Conservation (phyloP, 2,329 filamentous ascomycete species). For the Arthroderma sp. region DNA sequence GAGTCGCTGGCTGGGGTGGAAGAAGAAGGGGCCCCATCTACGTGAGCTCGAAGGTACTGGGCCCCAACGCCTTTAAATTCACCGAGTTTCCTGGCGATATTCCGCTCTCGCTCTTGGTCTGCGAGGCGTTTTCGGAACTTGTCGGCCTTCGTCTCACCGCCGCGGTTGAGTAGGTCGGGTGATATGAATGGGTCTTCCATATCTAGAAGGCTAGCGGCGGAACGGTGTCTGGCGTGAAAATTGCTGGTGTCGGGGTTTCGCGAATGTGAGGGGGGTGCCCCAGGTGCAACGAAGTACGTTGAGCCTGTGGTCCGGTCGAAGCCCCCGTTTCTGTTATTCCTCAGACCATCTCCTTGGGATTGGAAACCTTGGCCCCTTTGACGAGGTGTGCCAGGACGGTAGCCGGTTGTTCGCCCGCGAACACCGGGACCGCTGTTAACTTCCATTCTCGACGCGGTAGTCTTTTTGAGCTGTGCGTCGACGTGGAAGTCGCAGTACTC, state of each 20-base stretch:
- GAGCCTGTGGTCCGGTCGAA: constrained; percentile 31
- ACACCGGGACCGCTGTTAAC: constrained; percentile 56
- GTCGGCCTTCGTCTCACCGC: constrained; percentile 29
- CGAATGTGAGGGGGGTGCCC: constrained; percentile 10
- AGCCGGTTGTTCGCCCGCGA: constrained; percentile 20
- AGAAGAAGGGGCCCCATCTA: constrained; percentile 2
- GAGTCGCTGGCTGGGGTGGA: constrained; percentile 1
- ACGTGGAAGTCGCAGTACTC: constrained; percentile 90
- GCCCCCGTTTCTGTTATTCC: constrained; percentile 19
- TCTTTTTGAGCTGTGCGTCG: constrained; percentile 63
- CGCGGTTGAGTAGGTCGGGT: constrained; percentile 24
- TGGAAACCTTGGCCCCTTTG: constrained; percentile 10
- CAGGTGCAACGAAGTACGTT: constrained; percentile 32
- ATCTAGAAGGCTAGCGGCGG: constrained; percentile 30
- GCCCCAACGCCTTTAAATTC: constrained; percentile 25
- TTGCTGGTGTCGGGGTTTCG: neutral
- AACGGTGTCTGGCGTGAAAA: constrained; percentile 10
- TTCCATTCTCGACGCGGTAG: constrained; percentile 57
- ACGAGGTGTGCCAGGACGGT: constrained; percentile 7
- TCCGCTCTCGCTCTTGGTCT: constrained; percentile 31
- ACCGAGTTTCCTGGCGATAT: constrained; percentile 31
- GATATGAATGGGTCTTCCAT: constrained; percentile 30
- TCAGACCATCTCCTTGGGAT: constrained; percentile 15
- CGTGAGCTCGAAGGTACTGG: constrained; percentile 31
- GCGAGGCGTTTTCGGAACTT: constrained; percentile 30